Conservation (phyloP, 441 rosid species). For the Lepidium campestre region DNA sequence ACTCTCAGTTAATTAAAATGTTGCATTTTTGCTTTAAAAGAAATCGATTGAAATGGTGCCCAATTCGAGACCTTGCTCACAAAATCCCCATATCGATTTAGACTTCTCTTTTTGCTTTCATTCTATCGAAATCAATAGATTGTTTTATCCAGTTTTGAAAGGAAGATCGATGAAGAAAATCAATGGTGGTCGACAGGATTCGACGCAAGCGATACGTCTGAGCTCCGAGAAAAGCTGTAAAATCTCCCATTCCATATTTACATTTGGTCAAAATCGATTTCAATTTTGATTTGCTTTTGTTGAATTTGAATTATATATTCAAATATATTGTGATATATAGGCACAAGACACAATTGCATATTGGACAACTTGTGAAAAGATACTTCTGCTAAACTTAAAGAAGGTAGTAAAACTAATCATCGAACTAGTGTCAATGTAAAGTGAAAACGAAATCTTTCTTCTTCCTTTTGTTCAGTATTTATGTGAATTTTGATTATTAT, state of each 20-base stretch:
- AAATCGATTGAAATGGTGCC: no score
- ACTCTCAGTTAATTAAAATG: no score
- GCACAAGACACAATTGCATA: slow-evolving; percentile 77
- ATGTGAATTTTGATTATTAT: not conserved
- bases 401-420: slow-evolving; percentile 87
- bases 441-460: not conserved
- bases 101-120: no score
- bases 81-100: no score
- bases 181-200: slow-evolving; percentile 53
- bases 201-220: slow-evolving; percentile 94
- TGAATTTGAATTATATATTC: not conserved
- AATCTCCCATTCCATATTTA: not conserved
- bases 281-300: not conserved
- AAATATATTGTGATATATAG: slow-evolving; percentile 21
- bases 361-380: slow-evolving; percentile 89
- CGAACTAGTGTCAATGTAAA: slow-evolving; percentile 64
- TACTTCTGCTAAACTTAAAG: slow-evolving; percentile 89
- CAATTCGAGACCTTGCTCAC: no score
- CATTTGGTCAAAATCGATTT: not conserved
- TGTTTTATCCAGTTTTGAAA: no score
- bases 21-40: no score
- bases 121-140: no score
- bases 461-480: not conserved
- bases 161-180: slow-evolving; percentile 46
- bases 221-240: slow-evolving; percentile 92